Evolutionary conservation across 179 eudicot species (phyloP).

Genomic region (Beta lomatogona): DNA sequence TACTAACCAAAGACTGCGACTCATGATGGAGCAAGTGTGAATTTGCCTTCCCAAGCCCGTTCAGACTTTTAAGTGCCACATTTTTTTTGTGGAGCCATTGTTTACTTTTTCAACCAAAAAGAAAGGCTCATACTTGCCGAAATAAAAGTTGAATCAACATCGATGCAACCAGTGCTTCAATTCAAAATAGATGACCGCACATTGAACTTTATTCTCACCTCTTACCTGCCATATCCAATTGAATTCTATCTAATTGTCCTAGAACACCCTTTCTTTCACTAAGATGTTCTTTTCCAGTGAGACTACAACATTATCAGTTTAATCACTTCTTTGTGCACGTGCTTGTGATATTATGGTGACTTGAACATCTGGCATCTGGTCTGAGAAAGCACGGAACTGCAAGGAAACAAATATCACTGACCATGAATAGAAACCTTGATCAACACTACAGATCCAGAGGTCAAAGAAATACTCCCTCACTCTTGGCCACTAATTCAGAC

Average conservation of each 20-base stretch:
- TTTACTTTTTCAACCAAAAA: neutral
- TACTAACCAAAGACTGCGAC: neutral
- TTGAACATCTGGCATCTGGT: conserved; percentile 57
- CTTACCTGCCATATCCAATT: neutral
- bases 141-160: neutral
- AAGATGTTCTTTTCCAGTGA: neutral
- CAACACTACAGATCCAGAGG: neutral
- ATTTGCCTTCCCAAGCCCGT: neutral
- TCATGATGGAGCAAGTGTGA: neutral
- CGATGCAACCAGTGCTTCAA: neutral
- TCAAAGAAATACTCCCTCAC: conserved; percentile 1
- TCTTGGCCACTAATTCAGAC: neutral
- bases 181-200: neutral
- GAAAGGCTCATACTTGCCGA: neutral
- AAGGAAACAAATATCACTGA: conserved; percentile 23
- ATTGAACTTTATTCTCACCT: neutral
- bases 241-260: neutral
- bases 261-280: neutral
- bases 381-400: conserved; percentile 97
- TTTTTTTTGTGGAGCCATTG: too few species aligned
- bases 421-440: conserved; percentile 5
- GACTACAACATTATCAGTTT: conserved; percentile 59
- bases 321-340: conserved; percentile 77
- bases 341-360: conserved; percentile 78
- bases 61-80: neutral